Evolutionary conservation across 2,329 filamentous ascomycete species (phyloP), one percentile per base, ranked within the genome.

Genomic region (Botrytis byssoidea): DNA sequence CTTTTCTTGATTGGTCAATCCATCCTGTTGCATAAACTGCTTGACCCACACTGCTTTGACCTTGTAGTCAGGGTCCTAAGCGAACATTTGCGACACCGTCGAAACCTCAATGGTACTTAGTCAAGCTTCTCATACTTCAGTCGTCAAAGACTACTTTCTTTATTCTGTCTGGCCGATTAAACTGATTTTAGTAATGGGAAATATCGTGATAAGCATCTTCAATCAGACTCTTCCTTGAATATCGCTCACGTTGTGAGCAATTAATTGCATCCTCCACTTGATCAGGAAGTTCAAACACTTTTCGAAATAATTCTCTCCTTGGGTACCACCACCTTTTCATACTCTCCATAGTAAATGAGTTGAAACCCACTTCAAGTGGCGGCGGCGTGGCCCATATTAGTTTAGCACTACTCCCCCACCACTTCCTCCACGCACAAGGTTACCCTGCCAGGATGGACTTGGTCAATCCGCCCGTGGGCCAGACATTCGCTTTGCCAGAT

Each of bases 11-110:
- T 64, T 70, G 65, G 55, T 32, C 37, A 12, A 18, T 70, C 44
- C 18, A 55, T 63, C 35, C 22, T 70, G 66, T 76, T 71, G 76
- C 76, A 79, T 77, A 74, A 77, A 75, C 75, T 46, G 71, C 63
- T 65, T 63, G 71, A 63, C 70, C 75, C 72, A 68, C 71, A 59
- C 65, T 73, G 74, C 57, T 74, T 67, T 57, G 72, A 73, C 51
- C 60, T 59, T 57, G 59, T 60, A 64, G n/a, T 65, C 48, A 35
- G 59, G 40, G 57, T 48, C 65, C 35, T 78, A 78, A 79, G 79
- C 79, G 79, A 80, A 71, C 29, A 60, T 75, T 76, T 79, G 79
- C 77, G 77, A 80, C 79, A 75, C 75, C 74, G 73, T 73, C 79
- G 79, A 80, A 80, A 80, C 79, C 74, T 74, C 73, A 61, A 76